Base-by-base conservation (phyloP, 2,329 filamentous ascomycete species). In the Penicillium decumbens region DNA sequence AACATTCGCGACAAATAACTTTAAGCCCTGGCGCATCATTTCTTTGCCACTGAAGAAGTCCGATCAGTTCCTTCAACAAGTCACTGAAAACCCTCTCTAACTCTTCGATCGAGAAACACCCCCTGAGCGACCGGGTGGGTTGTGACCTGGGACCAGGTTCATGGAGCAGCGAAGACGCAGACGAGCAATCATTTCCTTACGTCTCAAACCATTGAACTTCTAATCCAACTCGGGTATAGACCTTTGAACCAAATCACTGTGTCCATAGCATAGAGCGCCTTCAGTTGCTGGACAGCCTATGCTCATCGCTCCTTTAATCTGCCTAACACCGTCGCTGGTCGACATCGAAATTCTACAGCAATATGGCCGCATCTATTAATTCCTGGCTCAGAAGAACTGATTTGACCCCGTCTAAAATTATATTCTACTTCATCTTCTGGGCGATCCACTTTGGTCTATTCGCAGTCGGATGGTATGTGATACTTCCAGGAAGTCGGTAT, bases 341-440 rank as follows among this genome's bases (percentile, higher is more conserved):
- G 60, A 58, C 56, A 53, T 56, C 24, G 41, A 40, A 45, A 53
- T 51, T 29, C 27, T 39, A 51, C 51, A 49, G 54, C 50, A 49
- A 49, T 8, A 57, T 59, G 53, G 49, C 33, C 25, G 40, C 33
- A 50, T 10, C 37, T 32, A 52, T 53, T 42, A 33, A 46, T 10
- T 51, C 56, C 24, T 58, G 50, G 54, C 44, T 54, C 23, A 37
- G 47, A 61, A 64, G 62, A 44, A 65, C 83, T 71, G 83, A 90
- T 72, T 80, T 91, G 53, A 83, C 82, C 46, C 71, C 79, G 13
- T 76, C 78, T 45, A 95, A 95, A 70, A 67, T 95, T 49, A 51
- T 87, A 41, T 95, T 95, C 71, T 87, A 95, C 68, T 61, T 88
- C 57, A 69, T 93, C 43, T 95, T 95, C 68, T 92, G 89, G 84